phyloP scores from a whole-genome alignment of 1,284 basidiomycete genomes.

The Marasmius sp. region DNA sequence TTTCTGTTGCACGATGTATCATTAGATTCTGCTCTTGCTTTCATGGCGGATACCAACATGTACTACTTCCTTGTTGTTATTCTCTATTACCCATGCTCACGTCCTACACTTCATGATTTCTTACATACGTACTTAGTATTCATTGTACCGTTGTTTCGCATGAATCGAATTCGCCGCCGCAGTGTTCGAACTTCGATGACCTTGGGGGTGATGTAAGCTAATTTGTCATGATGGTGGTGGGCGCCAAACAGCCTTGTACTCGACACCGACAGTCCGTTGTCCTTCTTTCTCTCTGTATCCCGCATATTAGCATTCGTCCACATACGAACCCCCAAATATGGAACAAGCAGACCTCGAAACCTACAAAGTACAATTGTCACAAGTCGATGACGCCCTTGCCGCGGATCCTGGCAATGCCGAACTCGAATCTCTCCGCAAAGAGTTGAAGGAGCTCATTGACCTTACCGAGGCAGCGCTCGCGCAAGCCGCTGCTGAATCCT shows the following conservation, averaged over 20 bases:
- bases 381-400: conserved; percentile 86
- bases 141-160: no score
- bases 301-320: not conserved
- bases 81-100: no score
- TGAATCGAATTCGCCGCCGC: no score
- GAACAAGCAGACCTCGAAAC: conserved; percentile 82
- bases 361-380: conserved; percentile 86
- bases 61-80: no score
- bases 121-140: no score
- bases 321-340: conserved; percentile 38
- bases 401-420: conserved; percentile 84
- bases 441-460: conserved; percentile 88
- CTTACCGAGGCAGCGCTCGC: conserved; percentile 79
- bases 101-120: no score
- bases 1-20: conserved; percentile 12
- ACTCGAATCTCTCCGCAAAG: conserved; percentile 72
- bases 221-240: no score
- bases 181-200: no score
- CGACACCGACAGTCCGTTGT: not conserved
- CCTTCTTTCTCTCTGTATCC: not conserved
- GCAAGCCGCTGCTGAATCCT: conserved; percentile 59
- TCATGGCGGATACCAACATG: not conserved
- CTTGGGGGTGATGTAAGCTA: no score
- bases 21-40: conserved; percentile 11
- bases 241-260: no score